Evolutionary conservation across 305 asterid genomes (phyloP).

Genomic region (Fraxinus platypoda): DNA sequence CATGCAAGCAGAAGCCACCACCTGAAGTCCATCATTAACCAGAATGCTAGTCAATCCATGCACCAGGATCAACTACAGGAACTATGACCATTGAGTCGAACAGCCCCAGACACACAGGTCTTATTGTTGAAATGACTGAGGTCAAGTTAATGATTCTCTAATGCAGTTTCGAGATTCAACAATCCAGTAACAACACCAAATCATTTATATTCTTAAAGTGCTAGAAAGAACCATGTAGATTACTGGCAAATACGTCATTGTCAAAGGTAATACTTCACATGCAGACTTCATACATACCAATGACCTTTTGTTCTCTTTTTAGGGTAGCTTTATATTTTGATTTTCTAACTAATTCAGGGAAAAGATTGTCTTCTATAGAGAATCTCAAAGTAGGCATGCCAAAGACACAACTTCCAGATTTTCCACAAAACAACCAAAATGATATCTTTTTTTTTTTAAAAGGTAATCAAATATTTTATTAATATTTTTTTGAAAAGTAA

Average conservation of each 20-base stretch:
- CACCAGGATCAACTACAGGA: neutral
- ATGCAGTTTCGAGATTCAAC: neutral
- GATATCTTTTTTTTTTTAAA: neutral
- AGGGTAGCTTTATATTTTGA: neutral
- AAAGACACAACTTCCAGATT: neutral
- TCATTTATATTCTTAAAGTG: neutral
- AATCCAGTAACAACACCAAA: neutral
- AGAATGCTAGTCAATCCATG: neutral
- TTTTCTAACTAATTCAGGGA: neutral
- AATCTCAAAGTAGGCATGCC: neutral
- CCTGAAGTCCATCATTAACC: neutral
- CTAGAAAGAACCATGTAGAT: conserved; percentile 1
- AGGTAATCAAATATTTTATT: too few species aligned
- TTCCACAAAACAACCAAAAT: neutral
- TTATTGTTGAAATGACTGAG: neutral
- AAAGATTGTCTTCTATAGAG: neutral
- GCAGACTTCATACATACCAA: neutral
- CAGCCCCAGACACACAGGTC: neutral
- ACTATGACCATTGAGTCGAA: neutral
- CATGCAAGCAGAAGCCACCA: neutral
- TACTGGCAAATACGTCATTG: neutral
- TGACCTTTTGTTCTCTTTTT: neutral
- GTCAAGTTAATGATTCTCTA: neutral
- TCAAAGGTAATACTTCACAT: neutral
- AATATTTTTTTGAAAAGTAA: too few species aligned